Conservation (phyloP, 1,139 yeast genomes). For the Yamadazyma oceani region DNA sequence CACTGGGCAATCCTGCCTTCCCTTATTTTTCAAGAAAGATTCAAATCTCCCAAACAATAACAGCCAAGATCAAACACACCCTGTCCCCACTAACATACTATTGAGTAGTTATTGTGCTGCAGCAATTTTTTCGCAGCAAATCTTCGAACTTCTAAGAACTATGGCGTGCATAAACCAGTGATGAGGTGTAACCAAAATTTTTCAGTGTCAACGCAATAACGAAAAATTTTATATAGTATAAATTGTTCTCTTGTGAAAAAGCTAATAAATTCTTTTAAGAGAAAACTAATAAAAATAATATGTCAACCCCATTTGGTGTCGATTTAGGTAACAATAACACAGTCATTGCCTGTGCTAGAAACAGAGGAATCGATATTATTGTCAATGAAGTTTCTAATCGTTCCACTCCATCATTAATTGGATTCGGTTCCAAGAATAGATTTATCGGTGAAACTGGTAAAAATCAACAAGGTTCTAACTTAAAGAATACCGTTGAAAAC, state of each 20-base stretch:
- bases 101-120: no score
- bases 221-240: slow-evolving; percentile 1
- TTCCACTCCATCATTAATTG: slow-evolving; percentile 91
- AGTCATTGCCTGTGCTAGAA: slow-evolving; percentile 96
- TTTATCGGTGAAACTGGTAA: slow-evolving; percentile 94
- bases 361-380: slow-evolving; percentile 96
- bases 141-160: slow-evolving; percentile 2
- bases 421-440: slow-evolving; percentile 87
- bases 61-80: no score
- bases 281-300: slow-evolving; percentile 16
- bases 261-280: no score
- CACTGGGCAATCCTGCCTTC: no score
- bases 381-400: slow-evolving; percentile 99
- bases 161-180: neutral
- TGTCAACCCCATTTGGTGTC: slow-evolving; percentile 90
- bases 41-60: no score
- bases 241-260: no score
- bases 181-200: neutral
- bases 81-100: no score
- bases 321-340: slow-evolving; percentile 96
- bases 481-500: slow-evolving; percentile 94
- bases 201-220: neutral
- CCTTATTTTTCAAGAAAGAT: no score
- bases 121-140: slow-evolving; percentile 2
- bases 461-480: slow-evolving; percentile 93